Evolutionary conservation across 2,329 filamentous ascomycete genomes (phyloP), one percentile per base, ranked within the genome.

Genomic region (Trichoderma lentiforme): DNA sequence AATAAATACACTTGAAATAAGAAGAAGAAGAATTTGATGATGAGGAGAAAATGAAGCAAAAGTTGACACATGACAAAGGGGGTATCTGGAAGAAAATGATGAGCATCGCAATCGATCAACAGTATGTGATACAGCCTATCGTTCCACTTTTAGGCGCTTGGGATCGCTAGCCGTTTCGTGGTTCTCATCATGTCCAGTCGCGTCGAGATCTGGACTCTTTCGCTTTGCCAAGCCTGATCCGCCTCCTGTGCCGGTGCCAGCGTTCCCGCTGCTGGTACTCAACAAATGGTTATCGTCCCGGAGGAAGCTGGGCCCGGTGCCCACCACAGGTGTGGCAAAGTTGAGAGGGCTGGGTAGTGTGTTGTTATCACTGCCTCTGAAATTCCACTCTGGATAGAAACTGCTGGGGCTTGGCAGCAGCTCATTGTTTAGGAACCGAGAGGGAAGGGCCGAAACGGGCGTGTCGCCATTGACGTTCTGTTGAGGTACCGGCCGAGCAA

Each of bases 321-420:
- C 87, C 2, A 87, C 86, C 2, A 91, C 84, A 0, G 96, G 96
- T 1, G 96, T 98, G 39, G 93, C 92, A 81, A 98, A 98, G 73
- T 95, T 97, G 74, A 98, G 84, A 11, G 96, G 96, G 79, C 94
- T 98, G 0, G 95, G 95, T 63, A 98, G 86, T 75, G 97, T 96
- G 77, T 96, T 97, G 79, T 88, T 92, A 75, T 96, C 93, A 71
- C 85, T 81, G 80, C 89, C 80, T 80, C 90, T 79, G 80, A 93
- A 94, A 75, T 92, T 91, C 95, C 95, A 98, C 74, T 97, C 94
- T 0, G 92, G 91, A 78, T 97, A 98, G 83, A 98, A 98, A 75
- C 90, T 94, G 74, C 92, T 97, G 0, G 96, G 96, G 71, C 93
- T 97, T 0, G 96, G 95, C 18, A 98, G 86, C 69, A 98, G 90